A percentile compares a stretch with the other conserved stretches of the same genome.
These are phyloP conservation scores for Fusarium kyushuense DNA, from an alignment of 2,329 filamentous ascomycete species.

Conservation along the genomic window DNA sequence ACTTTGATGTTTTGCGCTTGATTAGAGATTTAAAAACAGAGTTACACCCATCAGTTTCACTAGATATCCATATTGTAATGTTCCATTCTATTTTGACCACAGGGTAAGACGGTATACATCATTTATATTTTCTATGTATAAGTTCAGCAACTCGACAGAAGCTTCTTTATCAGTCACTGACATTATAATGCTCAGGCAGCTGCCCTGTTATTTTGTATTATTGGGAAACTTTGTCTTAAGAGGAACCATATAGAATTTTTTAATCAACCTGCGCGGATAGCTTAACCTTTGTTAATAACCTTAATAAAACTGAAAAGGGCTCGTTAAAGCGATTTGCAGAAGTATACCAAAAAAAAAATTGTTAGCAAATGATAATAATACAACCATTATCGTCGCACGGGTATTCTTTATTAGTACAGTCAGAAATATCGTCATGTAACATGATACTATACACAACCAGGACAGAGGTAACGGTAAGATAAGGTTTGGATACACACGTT, in stretches of 20 bases:
- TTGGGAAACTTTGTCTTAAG: no score
- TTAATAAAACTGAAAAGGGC: no score
- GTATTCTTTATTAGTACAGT: neutral
- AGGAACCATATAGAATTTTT: no score
- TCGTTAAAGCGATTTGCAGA: no score
- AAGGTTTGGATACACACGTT: constrained; percentile 18
- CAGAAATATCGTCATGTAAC: neutral
- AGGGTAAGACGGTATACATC: neutral
- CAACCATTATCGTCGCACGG: neutral
- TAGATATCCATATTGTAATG: neutral
- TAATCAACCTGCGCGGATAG: no score
- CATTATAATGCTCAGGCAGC: no score
- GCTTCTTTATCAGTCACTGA: no score
- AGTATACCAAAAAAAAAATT: no score
- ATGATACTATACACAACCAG: neutral
- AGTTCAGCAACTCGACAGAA: no score
- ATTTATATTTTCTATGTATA: neutral
- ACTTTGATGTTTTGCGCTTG: neutral
- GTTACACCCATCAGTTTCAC: no score
- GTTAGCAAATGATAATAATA: neutral
- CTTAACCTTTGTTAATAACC: no score
- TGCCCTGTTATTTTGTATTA: no score
- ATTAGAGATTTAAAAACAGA: neutral
- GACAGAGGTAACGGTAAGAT: constrained; percentile 1
- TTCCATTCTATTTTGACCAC: neutral